Conservation (phyloP, 306 rosid species). For the Rubus idaeus region DNA sequence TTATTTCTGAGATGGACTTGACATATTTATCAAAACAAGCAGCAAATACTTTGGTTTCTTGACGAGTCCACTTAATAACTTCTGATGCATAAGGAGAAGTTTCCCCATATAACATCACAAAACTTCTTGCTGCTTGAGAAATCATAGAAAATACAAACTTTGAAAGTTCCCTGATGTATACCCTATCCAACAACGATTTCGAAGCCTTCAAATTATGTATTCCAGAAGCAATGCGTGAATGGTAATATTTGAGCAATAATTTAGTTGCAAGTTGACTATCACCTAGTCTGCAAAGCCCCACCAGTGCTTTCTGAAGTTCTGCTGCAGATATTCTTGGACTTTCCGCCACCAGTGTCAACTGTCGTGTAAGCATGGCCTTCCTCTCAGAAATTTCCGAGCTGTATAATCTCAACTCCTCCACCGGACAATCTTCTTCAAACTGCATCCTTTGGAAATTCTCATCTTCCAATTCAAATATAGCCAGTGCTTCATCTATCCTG, state of each 20-base stretch:
- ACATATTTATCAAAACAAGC: conserved; percentile 46
- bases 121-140: conserved; percentile 63
- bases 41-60: conserved; percentile 52
- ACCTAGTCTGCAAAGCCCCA: conserved; percentile 57
- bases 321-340: conserved; percentile 40
- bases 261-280: conserved; percentile 50
- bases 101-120: conserved; percentile 57
- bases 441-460: conserved; percentile 44
- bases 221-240: conserved; percentile 42
- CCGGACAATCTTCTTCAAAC: conserved; percentile 30
- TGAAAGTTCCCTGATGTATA: conserved; percentile 49
- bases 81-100: conserved; percentile 47
- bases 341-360: conserved; percentile 44
- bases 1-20: conserved; percentile 35
- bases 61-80: conserved; percentile 45
- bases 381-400: conserved; percentile 48
- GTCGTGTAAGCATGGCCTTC: conserved; percentile 37
- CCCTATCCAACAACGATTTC: conserved; percentile 35
- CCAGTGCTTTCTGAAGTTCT: conserved; percentile 50
- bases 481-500: conserved; percentile 58
- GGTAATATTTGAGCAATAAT: conserved; percentile 53
- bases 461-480: conserved; percentile 48
- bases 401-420: conserved; percentile 33
- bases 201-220: conserved; percentile 36
- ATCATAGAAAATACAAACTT: conserved; percentile 65